These are phyloP conservation scores for Brassica nigra DNA, from an alignment of 345 rosid species.

Conservation along the genomic window DNA sequence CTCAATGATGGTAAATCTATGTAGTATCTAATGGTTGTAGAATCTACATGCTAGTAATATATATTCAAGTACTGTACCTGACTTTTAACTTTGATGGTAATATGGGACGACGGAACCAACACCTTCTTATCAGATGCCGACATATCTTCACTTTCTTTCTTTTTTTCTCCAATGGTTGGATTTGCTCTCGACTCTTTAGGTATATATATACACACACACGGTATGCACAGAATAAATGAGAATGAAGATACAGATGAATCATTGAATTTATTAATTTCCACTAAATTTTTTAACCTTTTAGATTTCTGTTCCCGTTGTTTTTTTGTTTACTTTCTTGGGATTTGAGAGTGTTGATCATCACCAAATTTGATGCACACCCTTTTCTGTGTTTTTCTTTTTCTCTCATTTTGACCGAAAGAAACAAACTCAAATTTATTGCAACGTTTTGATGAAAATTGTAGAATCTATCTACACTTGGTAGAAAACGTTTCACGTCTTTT, in stretches of 20 bases:
- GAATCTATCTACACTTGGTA: background rate
- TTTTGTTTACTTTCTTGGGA: background rate
- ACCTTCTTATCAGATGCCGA: conserved; percentile 4
- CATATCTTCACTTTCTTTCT: conserved; percentile 15
- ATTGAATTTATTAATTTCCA: background rate
- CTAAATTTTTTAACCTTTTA: background rate
- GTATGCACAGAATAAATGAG: background rate
- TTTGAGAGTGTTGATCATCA: background rate
- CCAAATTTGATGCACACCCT: background rate
- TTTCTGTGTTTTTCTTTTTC: background rate
- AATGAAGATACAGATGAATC: conserved; percentile 6
- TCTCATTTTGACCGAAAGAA: background rate
- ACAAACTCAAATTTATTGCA: background rate
- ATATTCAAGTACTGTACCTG: conserved; percentile 3
- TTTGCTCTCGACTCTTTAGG: background rate
- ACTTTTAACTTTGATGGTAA: background rate
- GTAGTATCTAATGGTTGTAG: background rate
- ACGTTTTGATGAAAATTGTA: background rate
- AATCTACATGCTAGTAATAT: background rate
- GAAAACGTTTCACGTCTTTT: conserved; percentile 3
- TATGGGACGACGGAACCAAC: conserved; percentile 15
- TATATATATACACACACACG: background rate
- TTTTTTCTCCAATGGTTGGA: background rate
- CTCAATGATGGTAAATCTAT: no score
- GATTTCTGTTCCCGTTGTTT: conserved; percentile 20